Percentiles rank a stretch among this genome's conserved stretches.
phyloP scores from a whole-genome alignment of 495 filamentous ascomycete species.

The Aspergillus ostianus region DNA sequence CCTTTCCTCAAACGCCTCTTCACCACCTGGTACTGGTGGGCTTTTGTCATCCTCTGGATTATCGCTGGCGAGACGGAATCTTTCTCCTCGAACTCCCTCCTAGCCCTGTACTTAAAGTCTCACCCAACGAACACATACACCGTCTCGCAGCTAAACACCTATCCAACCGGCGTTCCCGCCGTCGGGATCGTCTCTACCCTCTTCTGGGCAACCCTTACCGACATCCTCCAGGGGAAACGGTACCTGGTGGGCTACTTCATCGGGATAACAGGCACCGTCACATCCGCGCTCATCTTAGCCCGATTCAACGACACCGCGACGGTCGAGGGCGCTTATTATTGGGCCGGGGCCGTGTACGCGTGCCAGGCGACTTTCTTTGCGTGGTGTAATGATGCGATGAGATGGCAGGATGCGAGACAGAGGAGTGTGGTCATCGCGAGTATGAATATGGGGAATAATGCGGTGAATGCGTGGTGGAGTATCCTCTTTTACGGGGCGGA shows the following conservation, averaged over 20 bases:
- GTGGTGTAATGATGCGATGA: constrained; percentile 59
- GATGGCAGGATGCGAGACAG: constrained; percentile 43
- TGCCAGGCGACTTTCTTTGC: constrained; percentile 60
- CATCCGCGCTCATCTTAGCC: constrained; percentile 47
- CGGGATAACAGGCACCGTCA: constrained; percentile 45
- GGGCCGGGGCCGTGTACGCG: constrained; percentile 53
- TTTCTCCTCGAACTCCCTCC: constrained; percentile 45
- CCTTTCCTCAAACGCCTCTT: constrained; percentile 41
- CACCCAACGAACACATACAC: constrained; percentile 38
- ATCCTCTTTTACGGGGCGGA: constrained; percentile 61
- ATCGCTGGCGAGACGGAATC: constrained; percentile 50
- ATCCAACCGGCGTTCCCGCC: constrained; percentile 47
- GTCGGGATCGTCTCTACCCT: constrained; percentile 51
- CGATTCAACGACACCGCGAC: constrained; percentile 39
- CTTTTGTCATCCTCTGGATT: constrained; percentile 50
- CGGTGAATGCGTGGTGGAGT: constrained; percentile 60
- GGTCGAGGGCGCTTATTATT: constrained; percentile 54
- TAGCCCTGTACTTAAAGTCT: constrained; percentile 35
- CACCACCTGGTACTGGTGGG: constrained; percentile 47
- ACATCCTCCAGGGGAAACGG: constrained; percentile 46
- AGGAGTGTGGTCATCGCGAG: constrained; percentile 50
- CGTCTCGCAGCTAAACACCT: constrained; percentile 47
- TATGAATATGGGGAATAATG: constrained; percentile 58
- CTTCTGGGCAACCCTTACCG: constrained; percentile 53
- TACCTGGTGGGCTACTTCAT: constrained; percentile 57